Percentiles rank a stretch among this genome's conserved stretches.
phyloP scores from a whole-genome alignment of 257 asterid species.

The Penstemon newberryi region DNA sequence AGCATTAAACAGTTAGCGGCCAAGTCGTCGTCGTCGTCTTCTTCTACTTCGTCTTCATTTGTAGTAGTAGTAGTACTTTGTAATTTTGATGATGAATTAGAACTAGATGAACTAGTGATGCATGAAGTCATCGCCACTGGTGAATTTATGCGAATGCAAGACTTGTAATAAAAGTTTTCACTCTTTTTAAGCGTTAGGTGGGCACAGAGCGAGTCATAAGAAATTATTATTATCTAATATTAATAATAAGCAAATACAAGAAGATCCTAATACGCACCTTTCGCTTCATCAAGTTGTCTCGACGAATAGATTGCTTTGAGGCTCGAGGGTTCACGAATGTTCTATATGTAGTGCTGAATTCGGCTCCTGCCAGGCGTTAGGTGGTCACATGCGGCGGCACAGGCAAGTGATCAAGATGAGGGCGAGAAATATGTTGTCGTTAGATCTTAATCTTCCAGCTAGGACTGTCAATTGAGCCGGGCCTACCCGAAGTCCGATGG shows the following conservation, averaged over 20 bases:
- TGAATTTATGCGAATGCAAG: slow-evolving; percentile 66
- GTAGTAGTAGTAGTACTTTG: slow-evolving; percentile 10
- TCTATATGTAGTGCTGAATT: slow-evolving; percentile 79
- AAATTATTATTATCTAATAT: too few species aligned
- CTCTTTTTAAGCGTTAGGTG: slow-evolving; percentile 90
- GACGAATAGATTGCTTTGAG: not conserved
- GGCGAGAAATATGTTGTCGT: slow-evolving; percentile 44
- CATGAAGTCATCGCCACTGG: slow-evolving; percentile 19
- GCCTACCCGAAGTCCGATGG: too few species aligned
- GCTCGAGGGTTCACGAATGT: slow-evolving; percentile 70
- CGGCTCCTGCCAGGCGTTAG: slow-evolving; percentile 81
- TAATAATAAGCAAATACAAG: slow-evolving; percentile 25
- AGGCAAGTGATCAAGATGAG: slow-evolving; percentile 43
- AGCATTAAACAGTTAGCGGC: slow-evolving; percentile 86
- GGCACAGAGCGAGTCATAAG: slow-evolving; percentile 87
- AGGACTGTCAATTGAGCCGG: too few species aligned
- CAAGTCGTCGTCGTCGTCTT: slow-evolving; percentile 76
- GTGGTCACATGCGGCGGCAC: slow-evolving; percentile 97
- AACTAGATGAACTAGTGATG: slow-evolving; percentile 46
- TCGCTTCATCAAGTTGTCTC: slow-evolving; percentile 57
- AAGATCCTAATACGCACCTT: slow-evolving; percentile 33
- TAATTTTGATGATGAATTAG: slow-evolving; percentile 1
- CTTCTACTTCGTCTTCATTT: too few species aligned
- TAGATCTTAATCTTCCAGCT: slow-evolving; percentile 78
- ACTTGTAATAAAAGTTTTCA: slow-evolving; percentile 65